Base-by-base conservation (phyloP, 2,329 filamentous ascomycete genomes). In the Exophiala sp. region DNA sequence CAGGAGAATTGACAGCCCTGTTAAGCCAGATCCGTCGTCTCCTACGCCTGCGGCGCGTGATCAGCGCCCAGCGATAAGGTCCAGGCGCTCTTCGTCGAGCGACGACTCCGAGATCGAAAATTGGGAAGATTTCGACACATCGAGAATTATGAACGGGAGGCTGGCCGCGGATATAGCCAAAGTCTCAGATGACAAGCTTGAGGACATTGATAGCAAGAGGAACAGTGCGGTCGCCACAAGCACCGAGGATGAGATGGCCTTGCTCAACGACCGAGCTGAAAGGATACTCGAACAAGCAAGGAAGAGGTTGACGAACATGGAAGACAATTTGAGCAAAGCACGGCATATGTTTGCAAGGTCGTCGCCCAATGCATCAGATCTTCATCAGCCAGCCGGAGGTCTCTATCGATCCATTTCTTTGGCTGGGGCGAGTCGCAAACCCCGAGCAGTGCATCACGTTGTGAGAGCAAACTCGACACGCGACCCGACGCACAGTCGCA, bases 251-350 rank as follows among this genome's bases (percentile, higher is more conserved):
- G 89, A 89, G 3, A 89, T 88, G 45, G 84, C 81, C 12, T 84
- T 88, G 20, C 73, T 95, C 59, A 92, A 89, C 69, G 85, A 86
- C 62, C 83, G 90, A 64, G 91, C 91, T 1, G 91, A 96, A 68
- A 79, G 91, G 66, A 96, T 96, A 66, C 78, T 97, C 51, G 89
- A 91, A 52, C 96, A 95, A 71, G 92, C 92, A 32, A 96, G 96
- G 74, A 86, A 85, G 69, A 81, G 91, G 63, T 77, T 97, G 57
- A 94, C 89, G 67, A 88, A 89, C 32, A 96, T 96, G 91, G 92
- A 96, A 72, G 90, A 87, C 35, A 96, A 96, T 63, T 77, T 96
- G 16, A 86, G 81, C 53, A 86, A 89, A 57, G 91, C 90, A 29
- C 83, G 89, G 63, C 84, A 81, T 59, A 86, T 76, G 33, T 75